These are phyloP conservation scores for Ganoderma leucocontextum DNA, from an alignment of 1,284 basidiomycete species.

Conservation along the genomic window DNA sequence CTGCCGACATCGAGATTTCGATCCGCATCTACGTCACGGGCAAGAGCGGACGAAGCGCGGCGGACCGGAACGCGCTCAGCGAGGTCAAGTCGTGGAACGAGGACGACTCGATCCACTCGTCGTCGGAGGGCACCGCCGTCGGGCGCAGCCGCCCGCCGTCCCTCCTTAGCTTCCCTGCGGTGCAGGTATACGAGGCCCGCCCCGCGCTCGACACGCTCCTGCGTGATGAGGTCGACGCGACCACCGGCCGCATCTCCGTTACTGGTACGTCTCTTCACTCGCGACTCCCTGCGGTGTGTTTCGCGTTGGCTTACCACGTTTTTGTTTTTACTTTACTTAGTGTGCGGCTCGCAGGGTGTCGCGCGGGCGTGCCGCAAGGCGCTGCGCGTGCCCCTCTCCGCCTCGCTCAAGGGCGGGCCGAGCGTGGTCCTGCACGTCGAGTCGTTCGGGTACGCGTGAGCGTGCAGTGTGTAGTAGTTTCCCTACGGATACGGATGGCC, in stretches of 20 bases:
- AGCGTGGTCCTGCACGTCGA: conserved; percentile 56
- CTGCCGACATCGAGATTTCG: conserved; percentile 42
- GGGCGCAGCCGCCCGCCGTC: conserved; percentile 31
- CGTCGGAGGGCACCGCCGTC: conserved; percentile 20
- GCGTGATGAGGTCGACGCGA: conserved; percentile 38
- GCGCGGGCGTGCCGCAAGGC: conserved; percentile 48
- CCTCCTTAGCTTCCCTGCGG: conserved; percentile 34
- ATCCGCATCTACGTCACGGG: conserved; percentile 50
- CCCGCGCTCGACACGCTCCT: conserved; percentile 41
- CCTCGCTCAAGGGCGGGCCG: conserved; percentile 51
- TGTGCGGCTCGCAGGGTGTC: conserved; percentile 56
- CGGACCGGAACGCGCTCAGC: background rate
- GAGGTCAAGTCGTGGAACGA: conserved; percentile 22
- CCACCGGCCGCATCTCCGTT: conserved; percentile 46
- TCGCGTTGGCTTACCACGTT: background rate
- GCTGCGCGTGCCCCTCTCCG: conserved; percentile 48
- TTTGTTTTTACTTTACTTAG: conserved; percentile 36
- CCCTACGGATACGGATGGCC: background rate
- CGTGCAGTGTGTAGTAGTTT: background rate
- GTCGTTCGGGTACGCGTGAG: conserved; percentile 51
- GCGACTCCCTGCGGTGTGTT: background rate
- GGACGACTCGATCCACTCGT: conserved; percentile 34
- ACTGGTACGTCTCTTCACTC: conserved; percentile 44
- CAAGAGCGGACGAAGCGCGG: conserved; percentile 7
- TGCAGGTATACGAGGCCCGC: conserved; percentile 42